These are phyloP conservation scores for Gaertneriomyces sp. DNA, from an alignment of 192 early-diverging fungal genomes.

Conservation along the genomic window DNA sequence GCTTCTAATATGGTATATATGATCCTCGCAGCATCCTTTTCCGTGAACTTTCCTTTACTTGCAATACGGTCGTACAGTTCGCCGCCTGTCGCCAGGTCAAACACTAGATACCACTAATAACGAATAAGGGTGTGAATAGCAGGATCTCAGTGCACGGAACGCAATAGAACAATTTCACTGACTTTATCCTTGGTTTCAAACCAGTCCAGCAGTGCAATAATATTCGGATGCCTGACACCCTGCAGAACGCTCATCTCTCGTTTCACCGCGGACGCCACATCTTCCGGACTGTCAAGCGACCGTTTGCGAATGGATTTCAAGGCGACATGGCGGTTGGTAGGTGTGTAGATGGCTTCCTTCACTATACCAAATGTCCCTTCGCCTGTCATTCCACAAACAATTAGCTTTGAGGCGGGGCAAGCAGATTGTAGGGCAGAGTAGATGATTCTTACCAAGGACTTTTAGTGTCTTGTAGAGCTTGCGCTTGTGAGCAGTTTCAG, in stretches of 20 bases:
- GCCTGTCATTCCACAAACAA: conserved; percentile 10
- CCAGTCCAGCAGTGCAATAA: conserved; percentile 46
- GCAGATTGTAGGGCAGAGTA: neutral
- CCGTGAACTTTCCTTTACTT: conserved; percentile 60
- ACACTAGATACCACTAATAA: conserved; percentile 44
- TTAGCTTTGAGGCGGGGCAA: neutral
- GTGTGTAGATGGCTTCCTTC: conserved; percentile 57
- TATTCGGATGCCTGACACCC: conserved; percentile 62
- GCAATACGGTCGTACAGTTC: conserved; percentile 90
- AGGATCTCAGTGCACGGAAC: no score
- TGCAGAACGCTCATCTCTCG: conserved; percentile 70
- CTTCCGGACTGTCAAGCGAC: conserved; percentile 58
- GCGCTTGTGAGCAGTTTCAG: conserved; percentile 17
- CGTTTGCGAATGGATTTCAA: conserved; percentile 76
- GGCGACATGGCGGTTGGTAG: conserved; percentile 62
- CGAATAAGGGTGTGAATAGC: neutral
- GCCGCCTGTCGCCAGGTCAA: conserved; percentile 72
- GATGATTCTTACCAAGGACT: conserved; percentile 10
- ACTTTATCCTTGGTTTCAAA: conserved; percentile 48
- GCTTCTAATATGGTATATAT: conserved; percentile 74
- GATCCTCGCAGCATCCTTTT: conserved; percentile 76
- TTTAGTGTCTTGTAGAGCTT: conserved; percentile 36
- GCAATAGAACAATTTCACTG: no score
- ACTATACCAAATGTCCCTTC: conserved; percentile 43
- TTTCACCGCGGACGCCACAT: conserved; percentile 63